A percentile compares a stretch with the other conserved stretches of the same genome.
phyloP scores from a whole-genome alignment of 805 yeast genomes.

The Scheffersomyces lignosus region DNA sequence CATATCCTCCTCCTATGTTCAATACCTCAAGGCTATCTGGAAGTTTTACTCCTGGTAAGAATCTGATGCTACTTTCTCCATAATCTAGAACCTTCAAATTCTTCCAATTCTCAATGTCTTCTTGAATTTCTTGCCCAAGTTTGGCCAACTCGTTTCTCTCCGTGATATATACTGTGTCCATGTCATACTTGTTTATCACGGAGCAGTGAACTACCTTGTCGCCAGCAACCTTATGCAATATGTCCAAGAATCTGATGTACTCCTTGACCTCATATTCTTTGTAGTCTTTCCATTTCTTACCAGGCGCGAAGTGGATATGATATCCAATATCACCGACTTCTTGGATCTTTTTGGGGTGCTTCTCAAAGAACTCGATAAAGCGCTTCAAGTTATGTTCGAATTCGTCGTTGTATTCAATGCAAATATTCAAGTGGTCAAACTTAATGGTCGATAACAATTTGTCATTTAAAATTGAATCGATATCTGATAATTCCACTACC shows the following conservation, averaged over 20 bases:
- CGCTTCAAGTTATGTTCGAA: constrained; percentile 24
- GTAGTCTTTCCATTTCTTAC: constrained; percentile 33
- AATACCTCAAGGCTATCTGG: constrained; percentile 38
- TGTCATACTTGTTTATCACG: constrained; percentile 36
- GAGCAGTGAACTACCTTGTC: constrained; percentile 38
- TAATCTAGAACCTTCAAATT: constrained; percentile 35
- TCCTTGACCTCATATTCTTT: constrained; percentile 19
- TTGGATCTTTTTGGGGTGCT: constrained; percentile 14
- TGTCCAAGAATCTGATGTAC: constrained; percentile 25
- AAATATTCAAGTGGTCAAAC: constrained; percentile 25
- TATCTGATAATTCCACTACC: constrained; percentile 16
- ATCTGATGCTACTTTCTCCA: constrained; percentile 35
- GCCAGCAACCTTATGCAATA: constrained; percentile 20
- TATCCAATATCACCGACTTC: constrained; percentile 25
- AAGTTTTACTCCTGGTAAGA: constrained; percentile 39
- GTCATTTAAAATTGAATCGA: constrained; percentile 13
- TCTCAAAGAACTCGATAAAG: constrained; percentile 20
- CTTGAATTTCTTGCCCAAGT: constrained; percentile 38
- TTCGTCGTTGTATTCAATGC: constrained; percentile 31
- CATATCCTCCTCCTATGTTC: constrained; percentile 40
- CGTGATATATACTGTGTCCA: constrained; percentile 32
- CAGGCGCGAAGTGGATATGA: constrained; percentile 35
- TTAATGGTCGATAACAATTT: constrained; percentile 10
- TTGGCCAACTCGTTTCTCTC: constrained; percentile 31
- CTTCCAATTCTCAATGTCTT: constrained; percentile 35